phyloP scores from a whole-genome alignment of 2,329 filamentous ascomycete species.

The Ascochyta koolunga region DNA sequence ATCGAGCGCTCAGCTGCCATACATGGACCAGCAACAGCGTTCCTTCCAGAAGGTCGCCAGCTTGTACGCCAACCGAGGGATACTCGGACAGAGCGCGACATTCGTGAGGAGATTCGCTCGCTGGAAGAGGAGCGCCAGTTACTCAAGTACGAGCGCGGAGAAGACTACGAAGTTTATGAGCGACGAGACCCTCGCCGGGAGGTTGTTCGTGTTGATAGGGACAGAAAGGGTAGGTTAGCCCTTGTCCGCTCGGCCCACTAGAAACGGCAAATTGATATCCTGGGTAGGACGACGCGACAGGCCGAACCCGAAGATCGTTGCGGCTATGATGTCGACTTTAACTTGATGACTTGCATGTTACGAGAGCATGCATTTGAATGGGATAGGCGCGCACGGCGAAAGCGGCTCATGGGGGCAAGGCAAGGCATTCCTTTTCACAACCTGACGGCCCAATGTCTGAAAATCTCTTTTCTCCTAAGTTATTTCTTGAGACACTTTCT shows the following conservation, averaged over 20 bases:
- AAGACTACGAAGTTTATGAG: constrained; percentile 68
- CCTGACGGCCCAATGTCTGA: constrained; percentile 9
- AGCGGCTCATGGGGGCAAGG: not conserved
- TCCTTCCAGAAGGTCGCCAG: constrained; percentile 52
- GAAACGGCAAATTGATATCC: constrained; percentile 44
- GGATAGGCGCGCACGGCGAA: not conserved
- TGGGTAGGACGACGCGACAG: constrained; percentile 43
- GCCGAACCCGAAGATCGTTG: constrained; percentile 52
- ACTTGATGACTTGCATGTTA: constrained; percentile 30
- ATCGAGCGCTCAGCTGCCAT: constrained; percentile 56
- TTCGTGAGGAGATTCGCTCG: constrained; percentile 73
- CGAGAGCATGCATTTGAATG: not conserved
- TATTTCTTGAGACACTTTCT: not conserved
- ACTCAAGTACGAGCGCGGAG: constrained; percentile 63
- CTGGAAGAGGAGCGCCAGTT: constrained; percentile 70
- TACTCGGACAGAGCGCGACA: constrained; percentile 62
- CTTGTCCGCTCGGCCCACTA: constrained; percentile 76
- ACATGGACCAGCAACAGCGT: constrained; percentile 54
- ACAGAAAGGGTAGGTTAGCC: constrained; percentile 95
- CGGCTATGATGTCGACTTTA: constrained; percentile 53
- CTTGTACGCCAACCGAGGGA: constrained; percentile 25
- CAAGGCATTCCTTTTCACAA: not conserved
- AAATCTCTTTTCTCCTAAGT: not conserved
- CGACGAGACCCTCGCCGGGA: constrained; percentile 57
- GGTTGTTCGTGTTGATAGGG: constrained; percentile 77